These are phyloP conservation scores for Steccherinum ochraceum DNA, from an alignment of 768 basidiomycete species.

Conservation along the genomic window DNA sequence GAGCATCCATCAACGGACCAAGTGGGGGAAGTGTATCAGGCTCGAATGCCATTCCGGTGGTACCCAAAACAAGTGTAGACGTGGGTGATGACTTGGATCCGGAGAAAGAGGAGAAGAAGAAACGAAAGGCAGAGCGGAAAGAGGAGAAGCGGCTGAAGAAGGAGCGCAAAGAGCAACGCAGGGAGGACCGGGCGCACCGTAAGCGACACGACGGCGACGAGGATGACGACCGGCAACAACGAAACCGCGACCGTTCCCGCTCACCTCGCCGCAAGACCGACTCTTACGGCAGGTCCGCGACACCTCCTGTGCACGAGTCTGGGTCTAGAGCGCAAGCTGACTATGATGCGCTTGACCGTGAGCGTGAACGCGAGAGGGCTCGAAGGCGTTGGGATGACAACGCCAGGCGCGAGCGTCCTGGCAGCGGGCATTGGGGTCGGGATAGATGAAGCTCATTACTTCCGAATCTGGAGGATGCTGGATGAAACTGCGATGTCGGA, in stretches of 20 bases:
- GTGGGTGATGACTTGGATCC: constrained; percentile 13
- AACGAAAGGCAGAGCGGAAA: constrained; percentile 41
- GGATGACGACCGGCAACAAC: constrained; percentile 14
- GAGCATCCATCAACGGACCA: constrained; percentile 4
- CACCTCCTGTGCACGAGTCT: too few species aligned
- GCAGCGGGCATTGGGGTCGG: constrained; percentile 18
- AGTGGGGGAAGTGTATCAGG: constrained; percentile 19
- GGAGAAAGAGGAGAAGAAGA: constrained; percentile 27
- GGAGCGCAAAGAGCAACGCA: constrained; percentile 54
- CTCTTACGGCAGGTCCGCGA: constrained; percentile 7
- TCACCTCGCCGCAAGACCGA: constrained; percentile 14
- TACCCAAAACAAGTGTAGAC: constrained; percentile 7
- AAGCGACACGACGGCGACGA: constrained; percentile 19
- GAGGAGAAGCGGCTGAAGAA: constrained; percentile 38
- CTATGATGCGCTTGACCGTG: constrained; percentile 29
- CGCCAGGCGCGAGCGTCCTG: constrained; percentile 31
- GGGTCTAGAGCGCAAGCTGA: constrained; percentile 9
- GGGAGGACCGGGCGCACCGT: constrained; percentile 30
- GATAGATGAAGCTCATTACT: constrained; percentile 9
- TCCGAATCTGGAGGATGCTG: too few species aligned
- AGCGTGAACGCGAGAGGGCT: constrained; percentile 36
- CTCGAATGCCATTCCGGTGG: constrained; percentile 23
- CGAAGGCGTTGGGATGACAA: constrained; percentile 46
- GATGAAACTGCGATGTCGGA: not conserved
- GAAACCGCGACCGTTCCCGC: constrained; percentile 10